Base-by-base conservation (phyloP, 1,284 basidiomycete genomes). In the Bondarzewia mesenterica region DNA sequence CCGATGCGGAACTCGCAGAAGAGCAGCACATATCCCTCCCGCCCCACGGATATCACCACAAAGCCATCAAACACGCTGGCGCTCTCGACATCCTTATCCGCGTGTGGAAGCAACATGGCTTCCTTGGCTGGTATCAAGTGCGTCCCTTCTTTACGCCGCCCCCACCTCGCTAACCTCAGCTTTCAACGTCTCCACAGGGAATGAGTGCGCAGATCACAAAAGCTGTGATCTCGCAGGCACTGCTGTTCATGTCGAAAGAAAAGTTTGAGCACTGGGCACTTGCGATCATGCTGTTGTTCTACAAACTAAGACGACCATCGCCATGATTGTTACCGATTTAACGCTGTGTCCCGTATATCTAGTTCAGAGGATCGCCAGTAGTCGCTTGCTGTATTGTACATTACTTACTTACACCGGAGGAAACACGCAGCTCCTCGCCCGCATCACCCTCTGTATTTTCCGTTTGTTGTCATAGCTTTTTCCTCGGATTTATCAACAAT, bases 81-180 rank as follows among this genome's bases (percentile, higher is more conserved):
- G 91, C 93, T 1, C 60, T 93, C 36, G 82, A 84, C 50, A 78
- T 97, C 42, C 75, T 99, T 46, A 64, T 65, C 7, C 73, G 82
- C 46, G 89, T 94, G 7, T 84, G 82, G 66, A 70, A 74, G 60
- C 78, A 83, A 57, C 77, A 93, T 58, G 92, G 91, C 1, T 70
- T 91, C 56, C 53, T 70, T 15, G 95, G 96, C n/a, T 96, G 92
- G 92, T 99, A 99, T 67, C 89, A 93, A 82, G 95, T 95, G 50
- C 69, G 84, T 51, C 20, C 14, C 27, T 5, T 16, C 29, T 22
- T 16, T 8, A 20, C 10, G 22, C 18, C 14, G 25, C 27, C 5
- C 26, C 35, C n/a, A 21, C 14, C 10, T 5, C 20, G 12, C 44
- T 32, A 29, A 36, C 7, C 20, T 42, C 51, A 38, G n/a, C 47